Percentiles rank a stretch among this genome's conserved stretches.
These are phyloP conservation scores for Grosmannia serpens DNA, from an alignment of 2,329 filamentous ascomycete genomes.

Conservation along the genomic window DNA sequence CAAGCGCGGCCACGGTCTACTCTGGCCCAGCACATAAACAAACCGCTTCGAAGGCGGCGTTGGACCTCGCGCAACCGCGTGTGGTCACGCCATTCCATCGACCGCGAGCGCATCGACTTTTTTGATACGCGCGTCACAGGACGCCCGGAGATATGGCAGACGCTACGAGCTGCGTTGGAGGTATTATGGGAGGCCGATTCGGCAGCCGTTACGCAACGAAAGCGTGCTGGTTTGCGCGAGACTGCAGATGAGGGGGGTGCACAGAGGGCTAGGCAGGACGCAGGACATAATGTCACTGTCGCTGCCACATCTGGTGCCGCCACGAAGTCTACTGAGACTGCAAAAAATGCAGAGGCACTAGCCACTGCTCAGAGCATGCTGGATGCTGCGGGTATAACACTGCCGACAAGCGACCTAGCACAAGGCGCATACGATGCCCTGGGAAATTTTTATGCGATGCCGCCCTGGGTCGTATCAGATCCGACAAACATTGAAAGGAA, in stretches of 20 bases:
- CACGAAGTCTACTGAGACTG: conserved; percentile 17
- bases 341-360: conserved; percentile 29
- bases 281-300: not conserved
- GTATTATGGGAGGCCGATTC: conserved; percentile 46
- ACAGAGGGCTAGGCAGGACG: not conserved
- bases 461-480: conserved; percentile 57
- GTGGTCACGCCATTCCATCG: conserved; percentile 61
- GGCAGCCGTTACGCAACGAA: not conserved
- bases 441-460: conserved; percentile 58
- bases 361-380: conserved; percentile 70
- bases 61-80: conserved; percentile 52
- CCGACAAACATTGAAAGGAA: conserved; percentile 41
- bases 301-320: conserved; percentile 18
- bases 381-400: conserved; percentile 62
- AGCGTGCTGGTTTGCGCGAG: not conserved
- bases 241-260: not conserved
- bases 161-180: conserved; percentile 55
- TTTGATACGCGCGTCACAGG: conserved; percentile 84
- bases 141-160: conserved; percentile 67
- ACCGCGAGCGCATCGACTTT: conserved; percentile 66
- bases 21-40: conserved; percentile 56
- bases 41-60: conserved; percentile 51
- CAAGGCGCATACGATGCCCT: conserved; percentile 62
- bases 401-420: conserved; percentile 61
- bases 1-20: conserved; percentile 22